These are phyloP conservation scores for Chlamydomonas sphaeroides DNA, from an alignment of 139 green algal genomes.

Conservation along the genomic window DNA sequence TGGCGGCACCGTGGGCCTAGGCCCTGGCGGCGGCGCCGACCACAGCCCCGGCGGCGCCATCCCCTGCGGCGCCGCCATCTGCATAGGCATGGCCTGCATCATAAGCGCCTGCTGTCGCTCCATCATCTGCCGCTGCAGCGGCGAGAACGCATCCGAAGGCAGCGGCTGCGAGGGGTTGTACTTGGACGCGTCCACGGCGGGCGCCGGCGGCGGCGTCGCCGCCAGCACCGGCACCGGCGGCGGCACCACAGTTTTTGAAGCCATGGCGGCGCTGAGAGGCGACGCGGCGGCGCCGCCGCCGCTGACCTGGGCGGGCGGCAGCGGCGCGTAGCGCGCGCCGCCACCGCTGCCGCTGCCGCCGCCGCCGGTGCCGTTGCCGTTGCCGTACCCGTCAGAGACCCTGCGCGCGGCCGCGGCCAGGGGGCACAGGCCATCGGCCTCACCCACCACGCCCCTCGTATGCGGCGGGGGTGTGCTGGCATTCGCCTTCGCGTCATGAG, in stretches of 20 bases:
- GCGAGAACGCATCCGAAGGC: not conserved
- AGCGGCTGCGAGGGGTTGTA: not conserved
- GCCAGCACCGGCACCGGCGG: not conserved
- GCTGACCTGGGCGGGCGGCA: not conserved
- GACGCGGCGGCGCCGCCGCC: conserved; percentile 4
- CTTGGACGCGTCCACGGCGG: not conserved
- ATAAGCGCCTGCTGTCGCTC: not conserved
- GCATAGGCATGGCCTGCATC: no score
- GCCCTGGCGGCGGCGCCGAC: no score
- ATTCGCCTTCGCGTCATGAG: no score
- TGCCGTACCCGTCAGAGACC: no score
- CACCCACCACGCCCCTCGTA: no score
- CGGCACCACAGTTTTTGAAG: no score
- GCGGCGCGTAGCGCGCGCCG: conserved; percentile 11
- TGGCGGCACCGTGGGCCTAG: no score
- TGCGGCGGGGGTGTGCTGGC: no score
- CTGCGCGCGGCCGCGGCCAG: no score
- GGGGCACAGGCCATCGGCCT: no score
- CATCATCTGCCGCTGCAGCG: no score
- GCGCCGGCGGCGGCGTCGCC: not conserved
- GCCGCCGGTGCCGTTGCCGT: not conserved
- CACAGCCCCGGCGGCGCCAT: not conserved
- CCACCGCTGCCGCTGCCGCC: not conserved
- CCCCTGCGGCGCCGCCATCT: not conserved
- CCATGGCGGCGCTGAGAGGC: conserved; percentile 8